Evolutionary conservation across 129 eudicot species (phyloP).

Genomic region (Escallonia herrerae): DNA sequence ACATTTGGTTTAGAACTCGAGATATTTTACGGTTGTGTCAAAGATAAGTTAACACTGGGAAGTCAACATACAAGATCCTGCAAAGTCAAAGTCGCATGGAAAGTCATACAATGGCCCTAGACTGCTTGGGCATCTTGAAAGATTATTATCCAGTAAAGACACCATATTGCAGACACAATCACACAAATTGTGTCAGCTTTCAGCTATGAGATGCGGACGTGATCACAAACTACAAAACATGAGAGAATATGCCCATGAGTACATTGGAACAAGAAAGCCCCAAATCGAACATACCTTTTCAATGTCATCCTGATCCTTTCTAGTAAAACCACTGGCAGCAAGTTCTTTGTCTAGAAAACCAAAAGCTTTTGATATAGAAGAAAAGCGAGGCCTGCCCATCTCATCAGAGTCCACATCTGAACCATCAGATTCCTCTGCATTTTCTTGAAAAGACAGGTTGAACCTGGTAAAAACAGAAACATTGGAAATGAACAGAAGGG

Average conservation of each 20-base stretch:
- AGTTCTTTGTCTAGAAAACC: conserved; percentile 84
- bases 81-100: too few species aligned
- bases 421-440: conserved; percentile 42
- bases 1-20: too few species aligned
- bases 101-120: neutral
- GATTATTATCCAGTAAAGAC: neutral
- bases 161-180: neutral
- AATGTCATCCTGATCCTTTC: conserved; percentile 70
- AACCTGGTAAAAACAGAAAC: conserved; percentile 31
- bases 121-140: neutral
- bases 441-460: conserved; percentile 52
- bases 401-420: conserved; percentile 49
- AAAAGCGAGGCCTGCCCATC: conserved; percentile 54
- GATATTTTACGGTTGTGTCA: too few species aligned
- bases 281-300: conserved; percentile 44
- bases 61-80: too few species aligned
- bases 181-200: neutral
- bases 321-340: conserved; percentile 89
- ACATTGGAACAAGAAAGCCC: neutral
- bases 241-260: neutral
- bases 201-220: neutral
- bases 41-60: too few species aligned
- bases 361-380: conserved; percentile 52
- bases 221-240: neutral
- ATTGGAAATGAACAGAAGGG: too few species aligned